Evolutionary conservation across 225 moss, liverwort and hornwort species (phyloP).

Genomic region (Marchantia polymorpha): DNA sequence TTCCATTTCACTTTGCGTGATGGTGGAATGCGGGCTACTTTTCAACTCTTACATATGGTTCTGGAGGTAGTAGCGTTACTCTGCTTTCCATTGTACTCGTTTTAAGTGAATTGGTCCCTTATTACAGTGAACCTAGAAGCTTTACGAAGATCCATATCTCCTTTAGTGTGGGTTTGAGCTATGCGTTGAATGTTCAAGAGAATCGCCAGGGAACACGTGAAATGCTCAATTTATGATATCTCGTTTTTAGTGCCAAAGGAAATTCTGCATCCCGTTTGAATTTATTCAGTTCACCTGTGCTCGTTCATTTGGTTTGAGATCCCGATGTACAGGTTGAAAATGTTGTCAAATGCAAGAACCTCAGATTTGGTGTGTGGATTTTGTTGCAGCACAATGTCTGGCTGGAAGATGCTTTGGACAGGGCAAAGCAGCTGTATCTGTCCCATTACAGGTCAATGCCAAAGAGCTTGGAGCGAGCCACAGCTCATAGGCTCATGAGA

Average conservation of each 20-base stretch:
- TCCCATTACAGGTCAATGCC: slow-evolving; percentile 98
- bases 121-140: too few relatives aligned
- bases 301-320: neutral
- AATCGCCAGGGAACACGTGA: too few relatives aligned
- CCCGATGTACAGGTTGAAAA: neutral
- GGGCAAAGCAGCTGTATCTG: slow-evolving; percentile 97
- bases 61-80: slow-evolving; percentile 66
- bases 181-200: too few relatives aligned
- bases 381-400: slow-evolving; percentile 86
- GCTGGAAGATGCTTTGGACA: slow-evolving; percentile 97
- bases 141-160: too few relatives aligned
- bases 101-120: too few relatives aligned
- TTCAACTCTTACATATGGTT: slow-evolving; percentile 98
- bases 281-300: neutral
- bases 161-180: too few relatives aligned
- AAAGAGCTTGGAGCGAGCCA: slow-evolving; percentile 96
- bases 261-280: neutral
- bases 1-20: slow-evolving; percentile 99
- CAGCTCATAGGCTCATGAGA: slow-evolving; percentile 93
- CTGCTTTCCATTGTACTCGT: neutral
- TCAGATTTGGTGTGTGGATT: neutral
- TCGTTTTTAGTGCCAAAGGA: too few relatives aligned
- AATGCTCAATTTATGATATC: too few relatives aligned
- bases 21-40: slow-evolving; percentile 99
- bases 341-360: neutral